Percentiles rank a stretch among this genome's conserved stretches.
Conservation (phyloP, 2,329 filamentous ascomycete genomes). For the Colletotrichum gigasporum region DNA sequence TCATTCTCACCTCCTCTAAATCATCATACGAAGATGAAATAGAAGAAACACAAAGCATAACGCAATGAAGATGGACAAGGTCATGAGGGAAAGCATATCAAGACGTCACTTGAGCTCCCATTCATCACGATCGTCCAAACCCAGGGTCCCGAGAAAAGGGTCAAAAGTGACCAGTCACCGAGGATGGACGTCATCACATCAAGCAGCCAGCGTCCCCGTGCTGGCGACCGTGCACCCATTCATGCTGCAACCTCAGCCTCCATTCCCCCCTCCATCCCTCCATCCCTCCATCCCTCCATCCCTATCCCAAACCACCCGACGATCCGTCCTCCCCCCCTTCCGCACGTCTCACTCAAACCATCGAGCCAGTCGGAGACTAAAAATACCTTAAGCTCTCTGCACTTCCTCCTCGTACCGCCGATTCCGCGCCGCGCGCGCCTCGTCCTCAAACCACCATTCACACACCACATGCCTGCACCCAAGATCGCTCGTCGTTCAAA, state of each 20-base stretch:
- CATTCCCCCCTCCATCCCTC: neutral
- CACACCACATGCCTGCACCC: too few relatives aligned
- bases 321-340: neutral
- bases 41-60: too few relatives aligned
- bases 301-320: too few relatives aligned
- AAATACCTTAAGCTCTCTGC: neutral
- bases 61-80: too few relatives aligned
- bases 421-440: neutral
- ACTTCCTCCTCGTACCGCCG: neutral
- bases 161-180: neutral
- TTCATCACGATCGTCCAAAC: constrained; percentile 2
- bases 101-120: too few relatives aligned
- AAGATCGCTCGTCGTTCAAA: neutral
- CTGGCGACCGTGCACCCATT: neutral
- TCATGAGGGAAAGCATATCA: too few relatives aligned
- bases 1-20: too few relatives aligned
- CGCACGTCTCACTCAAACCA: neutral
- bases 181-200: neutral
- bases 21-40: too few relatives aligned
- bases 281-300: neutral
- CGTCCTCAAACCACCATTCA: neutral
- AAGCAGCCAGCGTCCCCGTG: neutral
- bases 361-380: neutral
- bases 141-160: neutral
- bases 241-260: neutral